Evolutionary conservation across 148 eudicot genomes (phyloP), one percentile per base, ranked within the genome.

Genomic region (Camellia sinensis): DNA sequence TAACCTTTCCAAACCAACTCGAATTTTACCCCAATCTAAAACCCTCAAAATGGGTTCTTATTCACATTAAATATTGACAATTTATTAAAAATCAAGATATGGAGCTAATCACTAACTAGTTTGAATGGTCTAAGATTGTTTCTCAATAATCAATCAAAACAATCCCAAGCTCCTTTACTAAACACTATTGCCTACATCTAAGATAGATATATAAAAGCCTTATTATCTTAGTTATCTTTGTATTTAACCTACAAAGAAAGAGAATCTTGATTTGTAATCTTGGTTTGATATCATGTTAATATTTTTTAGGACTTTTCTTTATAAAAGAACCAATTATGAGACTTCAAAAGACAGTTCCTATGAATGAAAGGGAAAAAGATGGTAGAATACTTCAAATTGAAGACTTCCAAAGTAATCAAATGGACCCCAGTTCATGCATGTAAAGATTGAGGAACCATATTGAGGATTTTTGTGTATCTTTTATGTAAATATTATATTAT

Each of bases 111-210:
- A 68, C n/a, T 43, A 68, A 68, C 43, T 44, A 43, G 17, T 68
- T 14, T 17, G 72, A 40, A 43, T 43, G 22, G 71, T 19, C 72
- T 68, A 40, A 29, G 70, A 66, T 68, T 68, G 72, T 68, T 68
- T n/a, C 72, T 68, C 44, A 7, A 14, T 52, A 68, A 12, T 15
- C 11, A 68, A 15, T 15, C 11, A 68, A 15, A 43, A 68, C 19
- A 40, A 68, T 46, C 3, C 50, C 72, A 6, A 65, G 46, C 17
- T 18, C 71, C 10, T 41, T 67, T 41, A 68, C 72, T 50, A 40
- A 67, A 67, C 8, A 67, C 46, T 5, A 5, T 17, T 37, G 14
- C 70, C 46, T 67, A 3, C 7, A 15, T 45, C 71, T 13, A 67
- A 14, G 3, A 67, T 14, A 29, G 37, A 29, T 29, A 29, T 1